These are phyloP conservation scores for Rhizopogon vulgaris DNA, from an alignment of 768 basidiomycete species.

Conservation along the genomic window DNA sequence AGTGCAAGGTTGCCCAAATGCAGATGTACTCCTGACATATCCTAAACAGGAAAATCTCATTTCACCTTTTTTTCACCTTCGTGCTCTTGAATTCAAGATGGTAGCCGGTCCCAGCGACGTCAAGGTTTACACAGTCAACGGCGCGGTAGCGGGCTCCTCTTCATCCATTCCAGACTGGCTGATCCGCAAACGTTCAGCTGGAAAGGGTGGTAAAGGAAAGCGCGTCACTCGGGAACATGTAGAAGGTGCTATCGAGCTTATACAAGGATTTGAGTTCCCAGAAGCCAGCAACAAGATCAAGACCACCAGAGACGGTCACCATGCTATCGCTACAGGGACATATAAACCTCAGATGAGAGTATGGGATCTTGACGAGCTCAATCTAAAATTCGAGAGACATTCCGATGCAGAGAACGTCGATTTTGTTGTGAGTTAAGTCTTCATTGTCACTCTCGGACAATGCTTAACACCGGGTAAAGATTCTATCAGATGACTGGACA, in stretches of 20 bases:
- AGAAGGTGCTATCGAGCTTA: slow-evolving; percentile 82
- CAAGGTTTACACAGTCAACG: slow-evolving; percentile 95
- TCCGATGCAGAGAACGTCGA: slow-evolving; percentile 97
- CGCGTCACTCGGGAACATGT: slow-evolving; percentile 64
- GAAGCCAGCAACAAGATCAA: slow-evolving; percentile 91
- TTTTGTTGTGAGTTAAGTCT: slow-evolving; percentile 80
- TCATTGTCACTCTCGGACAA: slow-evolving; percentile 1
- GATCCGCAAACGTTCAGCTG: slow-evolving; percentile 56
- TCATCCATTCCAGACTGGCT: slow-evolving; percentile 96
- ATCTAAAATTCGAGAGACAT: slow-evolving; percentile 93
- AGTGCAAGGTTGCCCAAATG: no score
- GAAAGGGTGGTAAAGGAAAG: slow-evolving; percentile 57
- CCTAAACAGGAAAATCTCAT: no score
- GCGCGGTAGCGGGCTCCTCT: slow-evolving; percentile 79
- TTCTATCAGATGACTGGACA: slow-evolving; percentile 97
- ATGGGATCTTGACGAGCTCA: slow-evolving; percentile 90
- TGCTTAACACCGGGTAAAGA: slow-evolving; percentile 38
- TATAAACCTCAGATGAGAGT: slow-evolving; percentile 98
- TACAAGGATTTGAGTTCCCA: slow-evolving; percentile 96
- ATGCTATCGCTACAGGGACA: slow-evolving; percentile 90
- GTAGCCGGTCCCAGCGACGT: slow-evolving; percentile 39
- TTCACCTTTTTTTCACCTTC: no score
- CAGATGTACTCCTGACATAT: no score
- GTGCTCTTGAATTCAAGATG: slow-evolving; percentile 12
- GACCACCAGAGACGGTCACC: slow-evolving; percentile 86